Conservation (phyloP, 495 filamentous ascomycete species). For the Penicillium robsamsonii region DNA sequence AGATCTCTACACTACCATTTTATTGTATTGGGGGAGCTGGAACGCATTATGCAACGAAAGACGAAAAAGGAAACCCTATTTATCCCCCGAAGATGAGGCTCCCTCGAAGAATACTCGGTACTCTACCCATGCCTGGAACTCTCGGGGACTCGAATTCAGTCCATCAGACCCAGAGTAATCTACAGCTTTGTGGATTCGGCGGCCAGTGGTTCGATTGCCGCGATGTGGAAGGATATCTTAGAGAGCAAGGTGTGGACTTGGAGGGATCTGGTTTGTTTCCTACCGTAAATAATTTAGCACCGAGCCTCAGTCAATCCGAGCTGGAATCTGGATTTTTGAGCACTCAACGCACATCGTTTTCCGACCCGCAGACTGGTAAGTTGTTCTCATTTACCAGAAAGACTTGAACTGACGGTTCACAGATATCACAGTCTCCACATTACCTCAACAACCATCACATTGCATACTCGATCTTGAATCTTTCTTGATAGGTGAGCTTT, state of each 20-base stretch:
- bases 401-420: background rate
- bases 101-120: slow-evolving; percentile 21
- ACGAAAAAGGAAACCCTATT: slow-evolving; percentile 28
- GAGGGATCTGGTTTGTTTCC: slow-evolving; percentile 2
- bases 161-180: slow-evolving; percentile 5
- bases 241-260: slow-evolving; percentile 6
- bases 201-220: slow-evolving; percentile 71
- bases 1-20: slow-evolving; percentile 25
- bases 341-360: background rate
- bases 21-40: slow-evolving; percentile 63
- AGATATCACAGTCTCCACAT: background rate
- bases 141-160: background rate
- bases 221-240: slow-evolving; percentile 58
- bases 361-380: background rate
- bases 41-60: slow-evolving; percentile 52
- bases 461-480: background rate
- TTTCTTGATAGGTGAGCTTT: background rate
- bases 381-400: background rate
- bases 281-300: background rate
- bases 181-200: slow-evolving; percentile 44
- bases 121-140: slow-evolving; percentile 14
- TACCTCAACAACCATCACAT: background rate
- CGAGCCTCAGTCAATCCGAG: background rate
- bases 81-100: slow-evolving; percentile 32
- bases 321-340: background rate